Evolutionary conservation across 805 yeast species (phyloP).

Genomic region (Komagataella phaffii): DNA sequence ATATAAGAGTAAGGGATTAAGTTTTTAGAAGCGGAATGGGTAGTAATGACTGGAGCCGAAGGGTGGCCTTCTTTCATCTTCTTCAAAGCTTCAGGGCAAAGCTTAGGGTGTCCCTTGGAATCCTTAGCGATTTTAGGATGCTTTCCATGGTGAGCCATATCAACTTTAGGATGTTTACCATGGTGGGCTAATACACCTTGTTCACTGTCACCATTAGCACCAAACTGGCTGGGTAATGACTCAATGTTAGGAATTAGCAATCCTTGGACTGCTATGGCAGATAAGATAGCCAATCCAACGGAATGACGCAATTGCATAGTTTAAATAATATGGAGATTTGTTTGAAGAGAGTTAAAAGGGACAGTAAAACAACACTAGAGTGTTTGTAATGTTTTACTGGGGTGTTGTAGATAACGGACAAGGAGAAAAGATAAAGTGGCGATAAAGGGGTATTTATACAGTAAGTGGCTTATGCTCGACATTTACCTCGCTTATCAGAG

Average conservation of each 20-base stretch:
- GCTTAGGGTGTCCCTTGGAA: neutral
- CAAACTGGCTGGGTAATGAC: conserved; percentile 7
- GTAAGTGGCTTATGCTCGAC: neutral
- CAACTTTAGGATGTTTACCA: neutral
- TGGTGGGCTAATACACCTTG: neutral
- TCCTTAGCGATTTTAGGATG: conserved; percentile 1
- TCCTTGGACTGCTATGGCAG: conserved; percentile 25
- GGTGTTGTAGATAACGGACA: neutral
- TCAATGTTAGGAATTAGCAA: conserved; percentile 42
- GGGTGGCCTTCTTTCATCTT: conserved; percentile 6
- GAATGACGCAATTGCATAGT: conserved; percentile 9
- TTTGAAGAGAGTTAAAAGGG: neutral
- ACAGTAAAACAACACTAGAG: neutral
- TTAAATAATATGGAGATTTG: neutral
- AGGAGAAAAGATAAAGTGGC: neutral
- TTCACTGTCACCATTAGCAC: neutral
- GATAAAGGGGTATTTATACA: neutral
- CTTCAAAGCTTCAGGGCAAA: conserved; percentile 7
- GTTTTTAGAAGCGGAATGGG: conserved; percentile 27
- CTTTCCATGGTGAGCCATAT: neutral
- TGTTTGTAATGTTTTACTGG: neutral
- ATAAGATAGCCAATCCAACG: conserved; percentile 13
- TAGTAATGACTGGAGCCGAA: conserved; percentile 32
- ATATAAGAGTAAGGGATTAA: conserved; percentile 69
- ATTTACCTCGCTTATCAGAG: neutral